Conservation (phyloP, 345 rosid genomes). For the Eucalyptus curtisii region DNA sequence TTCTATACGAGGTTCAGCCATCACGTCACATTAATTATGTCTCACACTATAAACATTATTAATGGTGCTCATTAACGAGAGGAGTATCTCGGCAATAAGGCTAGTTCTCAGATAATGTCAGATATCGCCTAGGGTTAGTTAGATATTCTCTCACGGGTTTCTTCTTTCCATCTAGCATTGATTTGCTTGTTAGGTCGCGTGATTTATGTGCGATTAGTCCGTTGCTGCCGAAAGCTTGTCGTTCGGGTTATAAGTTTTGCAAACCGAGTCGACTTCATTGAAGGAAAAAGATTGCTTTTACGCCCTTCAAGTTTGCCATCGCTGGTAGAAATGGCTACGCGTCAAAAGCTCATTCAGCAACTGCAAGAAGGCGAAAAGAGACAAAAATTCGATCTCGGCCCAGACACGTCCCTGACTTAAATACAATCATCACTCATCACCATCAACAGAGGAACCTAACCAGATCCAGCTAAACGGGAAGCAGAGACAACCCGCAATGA, state of each 20-base stretch:
- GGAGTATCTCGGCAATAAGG: background rate
- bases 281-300: background rate
- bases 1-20: background rate
- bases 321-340: background rate
- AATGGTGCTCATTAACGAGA: background rate
- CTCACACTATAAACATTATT: background rate
- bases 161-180: background rate
- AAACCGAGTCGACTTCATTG: background rate
- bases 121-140: background rate
- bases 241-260: background rate
- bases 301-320: background rate
- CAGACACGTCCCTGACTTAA: background rate
- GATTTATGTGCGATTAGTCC: background rate
- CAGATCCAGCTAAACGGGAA: background rate
- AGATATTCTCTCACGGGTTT: background rate
- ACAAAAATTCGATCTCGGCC: background rate
- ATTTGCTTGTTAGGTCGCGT: background rate
- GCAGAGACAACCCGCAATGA: background rate
- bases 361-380: background rate
- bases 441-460: background rate
- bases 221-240: background rate
- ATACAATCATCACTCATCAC: background rate
- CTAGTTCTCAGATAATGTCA: background rate
- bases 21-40: background rate
- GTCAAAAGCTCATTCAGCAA: background rate